Evolutionary conservation across 768 basidiomycete genomes (phyloP).

Genomic region (Rhodotorula paludigena): DNA sequence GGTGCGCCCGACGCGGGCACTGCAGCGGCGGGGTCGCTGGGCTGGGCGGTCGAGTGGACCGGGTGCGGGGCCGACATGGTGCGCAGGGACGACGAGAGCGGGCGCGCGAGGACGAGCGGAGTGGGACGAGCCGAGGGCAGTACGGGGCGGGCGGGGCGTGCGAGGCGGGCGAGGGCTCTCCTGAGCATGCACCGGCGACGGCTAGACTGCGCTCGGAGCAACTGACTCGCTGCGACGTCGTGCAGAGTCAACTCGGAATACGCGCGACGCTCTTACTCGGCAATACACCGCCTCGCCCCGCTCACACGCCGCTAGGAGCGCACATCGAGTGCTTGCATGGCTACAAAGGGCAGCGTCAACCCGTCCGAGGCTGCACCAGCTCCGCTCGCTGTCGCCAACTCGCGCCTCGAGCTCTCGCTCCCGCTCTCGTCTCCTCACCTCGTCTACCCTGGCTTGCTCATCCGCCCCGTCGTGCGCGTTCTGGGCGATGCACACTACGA

Average conservation of each 20-base stretch:
- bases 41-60: conserved; percentile 43
- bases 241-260: too few species aligned
- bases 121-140: background rate
- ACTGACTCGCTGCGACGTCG: too few species aligned
- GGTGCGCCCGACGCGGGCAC: background rate
- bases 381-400: background rate
- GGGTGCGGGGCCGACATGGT: conserved; percentile 45
- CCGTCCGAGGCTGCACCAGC: background rate
- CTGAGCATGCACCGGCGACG: conserved; percentile 21
- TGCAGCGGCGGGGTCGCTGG: conserved; percentile 40
- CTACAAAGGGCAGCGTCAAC: too few species aligned
- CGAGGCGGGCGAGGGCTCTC: conserved; percentile 1
- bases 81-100: background rate
- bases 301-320: too few species aligned
- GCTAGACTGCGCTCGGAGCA: too few species aligned
- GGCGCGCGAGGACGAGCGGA: background rate
- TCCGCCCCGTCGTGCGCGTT: background rate
- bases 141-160: background rate
- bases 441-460: background rate
- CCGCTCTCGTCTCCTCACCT: background rate
- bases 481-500: background rate
- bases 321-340: too few species aligned
- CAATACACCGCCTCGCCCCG: too few species aligned
- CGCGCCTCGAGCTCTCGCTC: background rate
- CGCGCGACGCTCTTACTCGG: too few species aligned